Base-by-base conservation (phyloP, 306 rosid species). In the Citrullus mucosospermus region DNA sequence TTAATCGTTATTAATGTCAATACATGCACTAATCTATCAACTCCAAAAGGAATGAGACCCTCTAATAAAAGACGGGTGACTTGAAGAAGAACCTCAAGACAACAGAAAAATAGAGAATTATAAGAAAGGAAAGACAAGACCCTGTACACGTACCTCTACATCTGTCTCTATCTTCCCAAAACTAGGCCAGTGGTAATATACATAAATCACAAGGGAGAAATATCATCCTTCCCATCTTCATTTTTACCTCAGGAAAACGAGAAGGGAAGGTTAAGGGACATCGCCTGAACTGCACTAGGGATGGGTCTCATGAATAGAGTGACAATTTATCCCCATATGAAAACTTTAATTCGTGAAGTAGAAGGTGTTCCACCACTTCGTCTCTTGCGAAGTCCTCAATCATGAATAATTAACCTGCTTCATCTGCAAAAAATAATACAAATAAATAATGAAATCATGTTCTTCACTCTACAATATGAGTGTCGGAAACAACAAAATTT, bases 111-210 rank as follows among this genome's bases (percentile, higher is more conserved):
- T 70, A 85, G 85, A 85, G 80, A 82, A 83, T 79, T 65, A 78
- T 80, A 80, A 76, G 58, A 62, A 78, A 79, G 86, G 89, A 88
- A 93, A 86, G 93, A 92, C 85, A 81, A 76, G 93, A 81, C 86
- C 84, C 97, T 95, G 97, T 95, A 94, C 98, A 94, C 98, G 78
- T 74, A 74, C 78, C 78, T 74, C 78, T 92, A 87, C 91, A 89
- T 90, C 82, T 83, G 88, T 84, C 89, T 86, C 96, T 77, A 81
- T 90, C 96, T 88, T 87, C 75, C 89, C 91, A 75, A 83, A 85
- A 81, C 86, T 85, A 90, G 86, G 78, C 70, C 89, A 85, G 93
- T 88, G 91, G 90, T 91, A 91, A 92, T 92, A 82, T 90, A 95
- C 98, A 95, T 75, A 92, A 87, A 74, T 86, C 84, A 51, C 73